A percentile compares a stretch with the other conserved stretches of the same genome.
Conservation (phyloP, 495 filamentous ascomycete genomes). For the Glarea lozoyensis region DNA sequence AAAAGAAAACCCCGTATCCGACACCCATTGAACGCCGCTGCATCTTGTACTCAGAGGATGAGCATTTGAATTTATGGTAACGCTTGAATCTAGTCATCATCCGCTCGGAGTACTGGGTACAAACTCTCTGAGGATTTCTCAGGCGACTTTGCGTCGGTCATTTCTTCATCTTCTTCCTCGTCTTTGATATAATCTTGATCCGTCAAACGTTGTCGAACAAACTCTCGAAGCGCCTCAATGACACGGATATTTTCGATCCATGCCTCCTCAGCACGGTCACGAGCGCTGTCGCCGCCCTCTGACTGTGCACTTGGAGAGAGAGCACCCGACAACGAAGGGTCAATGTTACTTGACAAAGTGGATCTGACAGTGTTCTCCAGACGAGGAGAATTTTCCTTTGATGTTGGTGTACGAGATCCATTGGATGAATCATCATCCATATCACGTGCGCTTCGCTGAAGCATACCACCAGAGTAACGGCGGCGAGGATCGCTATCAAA, state of each 20-base stretch:
- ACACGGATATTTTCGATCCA: conserved; percentile 82
- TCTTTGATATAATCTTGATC: conserved; percentile 51
- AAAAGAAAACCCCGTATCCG: too few relatives aligned
- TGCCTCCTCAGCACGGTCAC: conserved; percentile 47
- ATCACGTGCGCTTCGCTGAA: conserved; percentile 55
- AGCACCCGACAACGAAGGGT: conserved; percentile 38
- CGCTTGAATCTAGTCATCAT: too few relatives aligned
- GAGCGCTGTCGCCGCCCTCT: conserved; percentile 32
- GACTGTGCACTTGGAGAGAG: conserved; percentile 11
- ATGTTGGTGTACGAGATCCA: conserved; percentile 32
- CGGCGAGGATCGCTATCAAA: conserved; percentile 77
- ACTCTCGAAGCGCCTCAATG: conserved; percentile 64
- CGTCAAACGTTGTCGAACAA: conserved; percentile 56
- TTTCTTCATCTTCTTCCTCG: conserved; percentile 19
- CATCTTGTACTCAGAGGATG: too few relatives aligned
- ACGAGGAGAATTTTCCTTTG: conserved; percentile 23
- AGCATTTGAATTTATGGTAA: too few relatives aligned
- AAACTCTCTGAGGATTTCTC: conserved; percentile 17
- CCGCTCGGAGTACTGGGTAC: conserved; percentile 38
- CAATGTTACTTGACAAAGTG: conserved; percentile 42
- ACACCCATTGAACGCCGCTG: too few relatives aligned
- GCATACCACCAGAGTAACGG: conserved; percentile 76
- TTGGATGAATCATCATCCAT: conserved; percentile 52
- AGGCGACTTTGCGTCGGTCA: neutral
- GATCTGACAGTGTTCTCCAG: conserved; percentile 28